Conservation (phyloP, 805 yeast genomes). For the Candida palmyrensis region DNA sequence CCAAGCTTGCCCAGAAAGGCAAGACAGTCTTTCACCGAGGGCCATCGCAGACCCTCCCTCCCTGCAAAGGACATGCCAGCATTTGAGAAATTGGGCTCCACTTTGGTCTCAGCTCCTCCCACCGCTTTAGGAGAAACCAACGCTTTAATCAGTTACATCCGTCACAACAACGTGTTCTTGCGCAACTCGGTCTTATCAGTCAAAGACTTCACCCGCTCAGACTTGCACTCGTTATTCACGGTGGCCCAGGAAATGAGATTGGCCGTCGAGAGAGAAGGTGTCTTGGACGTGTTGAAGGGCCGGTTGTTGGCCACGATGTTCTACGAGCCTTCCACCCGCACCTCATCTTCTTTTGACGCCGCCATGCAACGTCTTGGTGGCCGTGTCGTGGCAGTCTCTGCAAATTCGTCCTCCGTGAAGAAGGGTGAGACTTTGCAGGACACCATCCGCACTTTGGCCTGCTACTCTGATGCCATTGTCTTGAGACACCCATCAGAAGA, state of each 20-base stretch:
- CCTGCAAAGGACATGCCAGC: slow-evolving; percentile 32
- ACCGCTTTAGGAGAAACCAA: slow-evolving; percentile 74
- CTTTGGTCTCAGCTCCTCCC: slow-evolving; percentile 67
- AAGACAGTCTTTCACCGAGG: slow-evolving; percentile 30
- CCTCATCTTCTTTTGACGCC: slow-evolving; percentile 94
- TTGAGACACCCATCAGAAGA: slow-evolving; percentile 93
- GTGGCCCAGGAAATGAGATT: slow-evolving; percentile 98
- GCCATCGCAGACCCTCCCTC: slow-evolving; percentile 31
- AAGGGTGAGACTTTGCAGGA: slow-evolving; percentile 98
- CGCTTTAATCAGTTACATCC: slow-evolving; percentile 71
- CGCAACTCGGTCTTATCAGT: slow-evolving; percentile 87
- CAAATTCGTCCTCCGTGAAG: slow-evolving; percentile 87
- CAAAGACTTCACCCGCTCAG: slow-evolving; percentile 78
- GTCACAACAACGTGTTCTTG: slow-evolving; percentile 84
- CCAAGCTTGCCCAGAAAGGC: slow-evolving; percentile 33
- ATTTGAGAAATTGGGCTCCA: slow-evolving; percentile 53
- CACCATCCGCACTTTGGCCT: slow-evolving; percentile 89
- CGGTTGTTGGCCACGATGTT: slow-evolving; percentile 91
- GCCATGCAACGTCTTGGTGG: slow-evolving; percentile 99
- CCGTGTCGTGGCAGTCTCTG: slow-evolving; percentile 82
- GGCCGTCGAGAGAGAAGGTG: slow-evolving; percentile 95
- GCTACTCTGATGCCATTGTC: slow-evolving; percentile 95
- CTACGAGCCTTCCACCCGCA: slow-evolving; percentile 98
- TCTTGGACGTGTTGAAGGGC: slow-evolving; percentile 83
- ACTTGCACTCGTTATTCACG: slow-evolving; percentile 87